Conservation (phyloP, 2,329 filamentous ascomycete genomes). For the Talaromyces pinophilus region DNA sequence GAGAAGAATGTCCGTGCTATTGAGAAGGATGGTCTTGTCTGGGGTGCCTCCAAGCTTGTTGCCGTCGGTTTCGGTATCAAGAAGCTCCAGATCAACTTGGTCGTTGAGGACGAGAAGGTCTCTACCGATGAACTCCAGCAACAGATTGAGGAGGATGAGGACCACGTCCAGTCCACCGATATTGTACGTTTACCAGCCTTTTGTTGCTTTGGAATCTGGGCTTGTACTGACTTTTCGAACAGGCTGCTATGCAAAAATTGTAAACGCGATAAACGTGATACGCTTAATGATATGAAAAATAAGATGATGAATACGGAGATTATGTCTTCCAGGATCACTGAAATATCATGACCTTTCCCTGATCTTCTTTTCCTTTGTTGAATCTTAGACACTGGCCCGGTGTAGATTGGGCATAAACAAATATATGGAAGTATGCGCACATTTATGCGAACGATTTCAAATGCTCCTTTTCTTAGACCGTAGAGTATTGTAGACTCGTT, state of each 20-base stretch:
- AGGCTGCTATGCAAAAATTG: conserved; percentile 85
- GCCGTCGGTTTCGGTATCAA: conserved; percentile 95
- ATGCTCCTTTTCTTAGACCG: not conserved
- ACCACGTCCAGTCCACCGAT: conserved; percentile 94
- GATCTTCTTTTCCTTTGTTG: conserved; percentile 7
- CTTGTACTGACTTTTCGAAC: conserved; percentile 26
- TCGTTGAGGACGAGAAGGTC: conserved; percentile 96
- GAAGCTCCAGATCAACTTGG: conserved; percentile 98
- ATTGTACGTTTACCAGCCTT: conserved; percentile 55
- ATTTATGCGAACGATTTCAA: not conserved
- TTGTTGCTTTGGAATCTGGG: not conserved
- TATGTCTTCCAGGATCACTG: conserved; percentile 35
- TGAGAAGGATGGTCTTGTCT: conserved; percentile 90
- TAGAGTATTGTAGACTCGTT: not conserved
- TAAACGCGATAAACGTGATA: conserved; percentile 55
- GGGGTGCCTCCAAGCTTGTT: conserved; percentile 89
- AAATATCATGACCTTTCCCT: conserved; percentile 38
- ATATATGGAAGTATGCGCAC: not conserved
- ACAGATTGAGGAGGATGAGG: conserved; percentile 82
- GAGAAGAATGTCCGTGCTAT: conserved; percentile 80
- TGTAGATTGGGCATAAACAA: conserved; percentile 13
- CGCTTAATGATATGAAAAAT: conserved; percentile 27
- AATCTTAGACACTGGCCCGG: conserved; percentile 20
- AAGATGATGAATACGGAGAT: conserved; percentile 36
- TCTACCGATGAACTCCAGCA: conserved; percentile 84